Conservation (phyloP, 2,329 filamentous ascomycete genomes). For the Fusarium sp. region DNA sequence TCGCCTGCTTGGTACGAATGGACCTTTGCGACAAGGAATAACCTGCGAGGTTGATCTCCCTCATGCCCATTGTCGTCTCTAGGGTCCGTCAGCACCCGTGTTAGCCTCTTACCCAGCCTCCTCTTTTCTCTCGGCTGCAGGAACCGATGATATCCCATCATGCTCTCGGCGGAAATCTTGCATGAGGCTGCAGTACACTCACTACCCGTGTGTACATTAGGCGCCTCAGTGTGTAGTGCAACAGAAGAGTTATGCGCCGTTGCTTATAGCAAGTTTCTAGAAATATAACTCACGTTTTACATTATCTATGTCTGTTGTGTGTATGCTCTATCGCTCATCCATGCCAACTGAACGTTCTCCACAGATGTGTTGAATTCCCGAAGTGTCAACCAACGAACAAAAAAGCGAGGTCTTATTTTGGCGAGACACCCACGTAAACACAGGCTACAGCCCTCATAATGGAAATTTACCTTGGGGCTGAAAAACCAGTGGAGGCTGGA, state of each 20-base stretch:
- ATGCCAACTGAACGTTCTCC: background rate
- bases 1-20: background rate
- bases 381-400: background rate
- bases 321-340: conserved; percentile 5
- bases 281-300: conserved; percentile 23
- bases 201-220: conserved; percentile 20
- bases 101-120: conserved; percentile 15
- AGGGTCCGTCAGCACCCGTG: background rate
- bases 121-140: conserved; percentile 21
- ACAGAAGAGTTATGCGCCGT: conserved; percentile 28
- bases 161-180: conserved; percentile 45
- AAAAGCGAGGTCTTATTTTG: background rate
- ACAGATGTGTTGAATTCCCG: background rate
- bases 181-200: conserved; percentile 39
- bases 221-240: conserved; percentile 27
- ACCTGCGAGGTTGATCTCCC: conserved; percentile 8
- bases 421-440: background rate
- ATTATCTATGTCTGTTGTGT: conserved; percentile 5
- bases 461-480: background rate
- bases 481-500: background rate
- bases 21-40: conserved; percentile 20
- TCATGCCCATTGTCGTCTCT: conserved; percentile 4
- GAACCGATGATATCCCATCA: conserved; percentile 31
- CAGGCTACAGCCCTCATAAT: background rate
- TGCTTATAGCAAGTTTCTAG: conserved; percentile 20